phyloP scores from a whole-genome alignment of 148 eudicot genomes.

The Rhododendron ferrugineum region DNA sequence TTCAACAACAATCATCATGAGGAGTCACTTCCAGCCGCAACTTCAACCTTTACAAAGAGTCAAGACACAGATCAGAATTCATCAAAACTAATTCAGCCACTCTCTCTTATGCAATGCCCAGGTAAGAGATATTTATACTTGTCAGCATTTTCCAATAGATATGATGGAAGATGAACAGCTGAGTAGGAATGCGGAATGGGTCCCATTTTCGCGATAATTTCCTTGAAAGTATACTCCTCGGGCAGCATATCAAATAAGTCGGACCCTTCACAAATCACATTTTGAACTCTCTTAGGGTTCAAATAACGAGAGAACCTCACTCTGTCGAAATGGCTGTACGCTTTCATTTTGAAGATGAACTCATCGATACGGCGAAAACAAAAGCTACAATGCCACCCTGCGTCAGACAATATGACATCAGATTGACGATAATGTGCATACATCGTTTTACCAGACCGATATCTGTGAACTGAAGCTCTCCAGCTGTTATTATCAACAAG shows the following conservation, averaged over 20 bases:
- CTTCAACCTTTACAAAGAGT: constrained; percentile 21
- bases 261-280: constrained; percentile 64
- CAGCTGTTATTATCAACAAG: constrained; percentile 62
- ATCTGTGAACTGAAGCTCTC: constrained; percentile 73
- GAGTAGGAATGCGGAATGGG: constrained; percentile 72
- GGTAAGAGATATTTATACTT: constrained; percentile 65
- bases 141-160: constrained; percentile 65
- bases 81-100: constrained; percentile 23
- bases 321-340: constrained; percentile 72
- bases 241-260: constrained; percentile 80
- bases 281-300: constrained; percentile 59
- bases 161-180: constrained; percentile 67
- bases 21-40: constrained; percentile 8
- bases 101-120: constrained; percentile 64
- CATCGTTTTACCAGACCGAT: constrained; percentile 51
- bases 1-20: constrained; percentile 5
- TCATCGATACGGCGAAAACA: constrained; percentile 63
- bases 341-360: constrained; percentile 81
- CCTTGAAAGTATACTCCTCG: constrained; percentile 68
- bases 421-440: constrained; percentile 76
- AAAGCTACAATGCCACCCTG: constrained; percentile 90
- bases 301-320: constrained; percentile 63
- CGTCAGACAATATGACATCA: constrained; percentile 52
- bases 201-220: constrained; percentile 73
- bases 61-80: constrained; percentile 7